These are phyloP conservation scores for Hydrangea macrophylla DNA, from an alignment of 148 eudicot species.

Conservation along the genomic window DNA sequence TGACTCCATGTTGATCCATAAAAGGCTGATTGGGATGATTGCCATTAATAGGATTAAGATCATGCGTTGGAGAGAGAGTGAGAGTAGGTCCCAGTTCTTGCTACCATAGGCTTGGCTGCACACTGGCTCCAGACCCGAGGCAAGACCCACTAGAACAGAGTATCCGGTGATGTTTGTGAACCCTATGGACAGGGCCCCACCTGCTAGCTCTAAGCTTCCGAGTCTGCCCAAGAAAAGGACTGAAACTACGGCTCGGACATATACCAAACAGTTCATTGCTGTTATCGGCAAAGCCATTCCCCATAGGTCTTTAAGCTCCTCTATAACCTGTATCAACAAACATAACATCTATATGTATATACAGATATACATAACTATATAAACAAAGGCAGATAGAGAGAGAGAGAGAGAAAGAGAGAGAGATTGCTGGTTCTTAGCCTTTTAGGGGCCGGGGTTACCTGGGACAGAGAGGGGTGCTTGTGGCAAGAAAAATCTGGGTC, in stretches of 20 bases:
- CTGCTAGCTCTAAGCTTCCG: conserved; percentile 82
- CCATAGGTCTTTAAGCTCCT: conserved; percentile 82
- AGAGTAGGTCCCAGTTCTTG: conserved; percentile 58
- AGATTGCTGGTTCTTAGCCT: background rate
- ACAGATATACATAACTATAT: background rate
- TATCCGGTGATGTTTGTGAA: conserved; percentile 96
- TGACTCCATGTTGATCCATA: conserved; percentile 67
- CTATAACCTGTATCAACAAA: conserved; percentile 40
- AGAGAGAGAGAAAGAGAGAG: background rate
- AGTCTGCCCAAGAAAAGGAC: conserved; percentile 81
- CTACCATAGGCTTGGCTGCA: conserved; percentile 79
- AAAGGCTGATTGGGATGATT: conserved; percentile 54
- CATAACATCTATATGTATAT: background rate
- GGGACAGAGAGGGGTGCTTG: conserved; percentile 64
- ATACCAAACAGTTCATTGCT: conserved; percentile 78
- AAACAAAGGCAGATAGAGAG: background rate
- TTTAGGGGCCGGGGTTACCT: conserved; percentile 30
- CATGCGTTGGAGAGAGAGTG: conserved; percentile 68
- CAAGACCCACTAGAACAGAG: conserved; percentile 80
- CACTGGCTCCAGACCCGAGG: conserved; percentile 85
- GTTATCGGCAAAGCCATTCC: conserved; percentile 82
- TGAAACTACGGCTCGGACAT: conserved; percentile 65
- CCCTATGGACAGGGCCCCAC: conserved; percentile 89
- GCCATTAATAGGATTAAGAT: conserved; percentile 65
- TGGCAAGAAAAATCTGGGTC: conserved; percentile 51